Evolutionary conservation across 768 basidiomycete genomes (phyloP), one percentile per base, ranked within the genome.

Genomic region (Psilocybe subaeruginosa): DNA sequence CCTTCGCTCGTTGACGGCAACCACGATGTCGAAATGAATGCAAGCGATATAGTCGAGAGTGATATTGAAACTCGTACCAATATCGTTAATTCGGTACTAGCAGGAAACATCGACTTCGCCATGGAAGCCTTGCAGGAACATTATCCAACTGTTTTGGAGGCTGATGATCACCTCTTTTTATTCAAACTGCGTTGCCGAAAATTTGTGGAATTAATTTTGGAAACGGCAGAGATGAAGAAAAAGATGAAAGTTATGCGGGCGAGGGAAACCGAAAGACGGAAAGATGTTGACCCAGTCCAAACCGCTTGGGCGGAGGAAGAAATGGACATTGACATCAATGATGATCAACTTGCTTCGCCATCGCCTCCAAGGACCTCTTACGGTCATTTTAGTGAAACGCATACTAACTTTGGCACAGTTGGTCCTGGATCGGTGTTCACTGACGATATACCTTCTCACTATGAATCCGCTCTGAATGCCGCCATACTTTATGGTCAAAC

Each of bases 131-230:
- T 86, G 6, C 75, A 76, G 62, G 74, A 70, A 54, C 79, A 88
- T 60, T 87, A 88, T 69, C 88, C 91, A 0, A 68, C 74, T 3
- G 91, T 89, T 5, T 77, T 95, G 23, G 83, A 82, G 60, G 83
- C 83, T 29, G 88, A 92, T 56, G 81, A 83, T 41, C 88, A 88
- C 8, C 76, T 92, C 14, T 82, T 95, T 75, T 74, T 84, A n/a
- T 91, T 95, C 79, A 92, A 91, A 72, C 74, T 96, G 66, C 84
- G 89, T 27, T 93, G 92, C 74, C 83, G 92, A 67, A 92, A 90
- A 73, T 93, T 95, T 68, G 87, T 95, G 48, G 93, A 95, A 73
- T 82, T 93, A 30, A 83, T 92, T 12, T 69, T 93, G 65, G 85
- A 87, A 64, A 86, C 91, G 8, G 82, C 85, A 4, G 90, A 88